A percentile compares a stretch with the other conserved stretches of the same genome.
Conservation (phyloP, 495 filamentous ascomycete genomes). For the Chaetomium tenue region DNA sequence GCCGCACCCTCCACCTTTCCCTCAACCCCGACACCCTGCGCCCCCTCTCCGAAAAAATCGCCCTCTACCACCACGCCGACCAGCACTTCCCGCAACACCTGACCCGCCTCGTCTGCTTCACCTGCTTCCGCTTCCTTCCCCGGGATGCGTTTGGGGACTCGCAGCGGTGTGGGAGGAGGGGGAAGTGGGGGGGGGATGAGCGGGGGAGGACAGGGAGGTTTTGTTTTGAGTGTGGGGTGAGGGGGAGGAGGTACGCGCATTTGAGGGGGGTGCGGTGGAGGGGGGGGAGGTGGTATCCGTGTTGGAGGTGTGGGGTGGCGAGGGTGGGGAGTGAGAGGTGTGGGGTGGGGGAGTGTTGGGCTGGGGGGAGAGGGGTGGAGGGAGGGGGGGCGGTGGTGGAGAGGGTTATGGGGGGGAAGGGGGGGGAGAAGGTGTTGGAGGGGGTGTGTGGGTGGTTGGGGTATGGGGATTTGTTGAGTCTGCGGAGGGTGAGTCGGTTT, state of each 20-base stretch:
- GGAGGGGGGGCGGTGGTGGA: conserved; percentile 11
- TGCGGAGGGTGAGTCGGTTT: neutral
- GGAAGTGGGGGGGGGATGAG: neutral
- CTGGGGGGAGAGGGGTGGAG: neutral
- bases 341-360: neutral
- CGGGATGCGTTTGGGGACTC: neutral
- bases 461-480: conserved; percentile 10
- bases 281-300: conserved; percentile 11
- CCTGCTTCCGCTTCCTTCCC: conserved; percentile 16
- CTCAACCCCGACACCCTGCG: conserved; percentile 18
- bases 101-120: conserved; percentile 18
- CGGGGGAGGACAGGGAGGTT: neutral
- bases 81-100: conserved; percentile 17
- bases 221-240: conserved; percentile 25
- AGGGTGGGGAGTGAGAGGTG: neutral
- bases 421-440: conserved; percentile 9
- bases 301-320: conserved; percentile 1
- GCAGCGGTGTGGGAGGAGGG: neutral
- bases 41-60: conserved; percentile 1
- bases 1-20: conserved; percentile 10
- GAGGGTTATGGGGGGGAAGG: conserved; percentile 5
- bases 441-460: conserved; percentile 13
- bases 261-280: neutral
- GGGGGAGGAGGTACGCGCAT: neutral
- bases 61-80: conserved; percentile 21